These are phyloP conservation scores for Beauveria sp. DNA, from an alignment of 2,329 filamentous ascomycete species.

Conservation along the genomic window DNA sequence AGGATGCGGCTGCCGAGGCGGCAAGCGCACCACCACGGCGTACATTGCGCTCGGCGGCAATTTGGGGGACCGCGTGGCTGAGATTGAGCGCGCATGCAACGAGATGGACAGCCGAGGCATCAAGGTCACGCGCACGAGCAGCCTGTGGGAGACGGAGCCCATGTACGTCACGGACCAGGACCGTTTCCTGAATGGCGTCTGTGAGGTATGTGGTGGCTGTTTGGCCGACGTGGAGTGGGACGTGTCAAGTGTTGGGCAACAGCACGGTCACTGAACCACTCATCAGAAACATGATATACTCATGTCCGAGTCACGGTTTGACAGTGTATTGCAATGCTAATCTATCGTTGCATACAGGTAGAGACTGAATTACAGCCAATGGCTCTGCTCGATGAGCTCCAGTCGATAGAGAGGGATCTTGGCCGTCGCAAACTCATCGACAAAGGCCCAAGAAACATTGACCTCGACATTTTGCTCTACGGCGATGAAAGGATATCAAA, in stretches of 20 bases:
- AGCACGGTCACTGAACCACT: background rate
- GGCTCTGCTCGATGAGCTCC: conserved; percentile 69
- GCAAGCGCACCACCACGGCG: conserved; percentile 39
- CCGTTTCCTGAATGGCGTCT: conserved; percentile 84
- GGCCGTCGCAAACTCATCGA: conserved; percentile 79
- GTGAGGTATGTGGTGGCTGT: conserved; percentile 57
- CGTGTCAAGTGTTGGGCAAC: background rate
- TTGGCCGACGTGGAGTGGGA: background rate
- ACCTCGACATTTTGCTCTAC: conserved; percentile 87
- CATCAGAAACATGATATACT: background rate
- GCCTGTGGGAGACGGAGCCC: conserved; percentile 86
- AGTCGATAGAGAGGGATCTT: conserved; percentile 72
- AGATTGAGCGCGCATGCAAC: conserved; percentile 77
- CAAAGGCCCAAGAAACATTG: conserved; percentile 91
- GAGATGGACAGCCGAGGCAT: conserved; percentile 70
- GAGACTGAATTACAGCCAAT: conserved; percentile 71
- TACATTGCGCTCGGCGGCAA: conserved; percentile 93
- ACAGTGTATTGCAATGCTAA: background rate
- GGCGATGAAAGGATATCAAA: conserved; percentile 57
- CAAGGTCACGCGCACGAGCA: conserved; percentile 70
- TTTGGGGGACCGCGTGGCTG: conserved; percentile 72
- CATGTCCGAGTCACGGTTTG: no score
- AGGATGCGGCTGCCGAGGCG: conserved; percentile 29
- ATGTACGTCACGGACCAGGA: conserved; percentile 95
- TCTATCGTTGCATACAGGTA: conserved; percentile 44